Conservation (phyloP, 2,329 filamentous ascomycete genomes). For the Curvularia verruculosa region DNA sequence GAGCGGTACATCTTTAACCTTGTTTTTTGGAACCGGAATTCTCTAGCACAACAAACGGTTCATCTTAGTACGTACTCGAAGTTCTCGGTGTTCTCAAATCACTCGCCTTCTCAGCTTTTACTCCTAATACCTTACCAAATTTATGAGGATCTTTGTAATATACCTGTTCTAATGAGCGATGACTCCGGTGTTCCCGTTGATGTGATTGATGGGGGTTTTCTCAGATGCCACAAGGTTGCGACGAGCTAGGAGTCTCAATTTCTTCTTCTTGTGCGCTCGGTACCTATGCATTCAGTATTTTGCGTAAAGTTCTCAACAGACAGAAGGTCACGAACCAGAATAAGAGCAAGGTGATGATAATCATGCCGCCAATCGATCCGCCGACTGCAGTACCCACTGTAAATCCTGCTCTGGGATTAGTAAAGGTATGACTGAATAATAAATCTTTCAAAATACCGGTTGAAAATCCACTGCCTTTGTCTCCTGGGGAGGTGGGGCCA, state of each 20-base stretch:
- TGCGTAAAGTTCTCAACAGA: not conserved
- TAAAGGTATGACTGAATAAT: not conserved
- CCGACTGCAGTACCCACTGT: not conserved
- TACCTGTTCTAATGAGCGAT: not conserved
- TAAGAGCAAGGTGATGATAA: not conserved
- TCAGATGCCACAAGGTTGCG: not conserved
- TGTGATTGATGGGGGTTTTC: not conserved
- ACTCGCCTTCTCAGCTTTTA: not conserved
- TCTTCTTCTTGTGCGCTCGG: not conserved
- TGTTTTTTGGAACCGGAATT: not conserved
- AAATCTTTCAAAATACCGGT: not conserved
- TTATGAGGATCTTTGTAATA: not conserved
- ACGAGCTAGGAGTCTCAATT: not conserved
- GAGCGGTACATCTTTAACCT: not conserved
- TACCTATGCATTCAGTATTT: not conserved
- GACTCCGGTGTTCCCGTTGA: not conserved
- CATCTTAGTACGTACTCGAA: not conserved
- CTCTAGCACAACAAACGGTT: not conserved
- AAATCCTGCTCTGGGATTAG: not conserved
- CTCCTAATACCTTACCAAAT: not conserved
- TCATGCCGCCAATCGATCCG: not conserved
- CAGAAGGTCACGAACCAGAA: not conserved
- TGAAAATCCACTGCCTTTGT: not conserved
- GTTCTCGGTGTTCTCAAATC: not conserved
- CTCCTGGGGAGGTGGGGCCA: not conserved